phyloP scores from a whole-genome alignment of 345 rosid genomes.

The Gossypium stocksii region DNA sequence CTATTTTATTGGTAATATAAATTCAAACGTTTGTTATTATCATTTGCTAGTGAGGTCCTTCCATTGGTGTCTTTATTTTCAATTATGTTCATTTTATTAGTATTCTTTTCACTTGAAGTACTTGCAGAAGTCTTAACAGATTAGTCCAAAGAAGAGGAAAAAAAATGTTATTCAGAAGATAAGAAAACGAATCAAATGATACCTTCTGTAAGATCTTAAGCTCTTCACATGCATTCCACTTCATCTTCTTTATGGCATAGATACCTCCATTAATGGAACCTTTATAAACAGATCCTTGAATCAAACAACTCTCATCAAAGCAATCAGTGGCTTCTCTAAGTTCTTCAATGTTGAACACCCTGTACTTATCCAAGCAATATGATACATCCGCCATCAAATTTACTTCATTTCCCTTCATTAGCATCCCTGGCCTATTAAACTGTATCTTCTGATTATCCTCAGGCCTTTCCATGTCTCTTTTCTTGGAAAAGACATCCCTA shows the following conservation, averaged over 20 bases:
- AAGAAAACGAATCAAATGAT: not conserved
- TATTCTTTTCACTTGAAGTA: not conserved
- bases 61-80: conserved; percentile 18
- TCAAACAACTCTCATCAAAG: conserved; percentile 40
- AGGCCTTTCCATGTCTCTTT: conserved; percentile 18
- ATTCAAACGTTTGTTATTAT: not conserved
- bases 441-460: conserved; percentile 28
- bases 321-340: conserved; percentile 54
- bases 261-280: conserved; percentile 47
- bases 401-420: conserved; percentile 31
- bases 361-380: conserved; percentile 66
- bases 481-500: conserved; percentile 28
- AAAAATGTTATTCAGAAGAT: not conserved
- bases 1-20: not conserved
- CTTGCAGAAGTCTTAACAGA: not conserved
- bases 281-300: conserved; percentile 66
- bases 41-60: not conserved
- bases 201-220: conserved; percentile 76
- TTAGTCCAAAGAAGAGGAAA: not conserved
- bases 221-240: conserved; percentile 69
- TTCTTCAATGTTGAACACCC: conserved; percentile 54
- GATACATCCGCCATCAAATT: conserved; percentile 66
- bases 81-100: not conserved
- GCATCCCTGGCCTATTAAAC: conserved; percentile 16
- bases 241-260: conserved; percentile 71